Percentiles rank a stretch among this genome's conserved stretches.
These are phyloP conservation scores for Pyronema domesticum DNA, from an alignment of 495 filamentous ascomycete genomes.

Conservation along the genomic window DNA sequence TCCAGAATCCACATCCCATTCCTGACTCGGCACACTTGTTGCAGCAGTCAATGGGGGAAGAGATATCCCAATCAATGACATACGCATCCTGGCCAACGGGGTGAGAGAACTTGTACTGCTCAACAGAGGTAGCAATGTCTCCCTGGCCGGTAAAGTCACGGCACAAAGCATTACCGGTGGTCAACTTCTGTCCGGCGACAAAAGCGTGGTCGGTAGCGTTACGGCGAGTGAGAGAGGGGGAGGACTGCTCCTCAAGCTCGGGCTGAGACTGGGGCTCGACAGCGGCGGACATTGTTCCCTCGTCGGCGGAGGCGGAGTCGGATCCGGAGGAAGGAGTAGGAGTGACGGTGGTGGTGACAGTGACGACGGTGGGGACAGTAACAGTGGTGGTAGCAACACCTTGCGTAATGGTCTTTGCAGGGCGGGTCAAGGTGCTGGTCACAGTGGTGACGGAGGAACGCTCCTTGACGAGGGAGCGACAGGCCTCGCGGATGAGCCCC, in stretches of 20 bases:
- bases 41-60: neutral
- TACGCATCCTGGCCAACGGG: neutral
- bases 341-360: constrained; percentile 4
- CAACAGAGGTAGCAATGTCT: no score
- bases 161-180: no score
- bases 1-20: no score
- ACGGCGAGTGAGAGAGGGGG: constrained; percentile 3
- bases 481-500: no score
- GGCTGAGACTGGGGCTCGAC: constrained; percentile 2
- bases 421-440: neutral
- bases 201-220: constrained; percentile 3
- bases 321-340: constrained; percentile 5
- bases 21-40: no score
- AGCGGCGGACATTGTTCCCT: constrained; percentile 1
- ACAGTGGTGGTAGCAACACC: constrained; percentile 2
- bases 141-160: no score
- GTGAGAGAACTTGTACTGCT: no score
- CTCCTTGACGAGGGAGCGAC: no score
- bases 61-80: constrained; percentile 1
- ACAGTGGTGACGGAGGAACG: neutral
- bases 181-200: no score
- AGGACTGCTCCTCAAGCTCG: neutral
- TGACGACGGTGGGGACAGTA: constrained; percentile 4
- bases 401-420: constrained; percentile 1
- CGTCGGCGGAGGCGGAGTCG: neutral